Evolutionary conservation across 2,329 filamentous ascomycete genomes (phyloP).

Genomic region (Fusarium succisae): DNA sequence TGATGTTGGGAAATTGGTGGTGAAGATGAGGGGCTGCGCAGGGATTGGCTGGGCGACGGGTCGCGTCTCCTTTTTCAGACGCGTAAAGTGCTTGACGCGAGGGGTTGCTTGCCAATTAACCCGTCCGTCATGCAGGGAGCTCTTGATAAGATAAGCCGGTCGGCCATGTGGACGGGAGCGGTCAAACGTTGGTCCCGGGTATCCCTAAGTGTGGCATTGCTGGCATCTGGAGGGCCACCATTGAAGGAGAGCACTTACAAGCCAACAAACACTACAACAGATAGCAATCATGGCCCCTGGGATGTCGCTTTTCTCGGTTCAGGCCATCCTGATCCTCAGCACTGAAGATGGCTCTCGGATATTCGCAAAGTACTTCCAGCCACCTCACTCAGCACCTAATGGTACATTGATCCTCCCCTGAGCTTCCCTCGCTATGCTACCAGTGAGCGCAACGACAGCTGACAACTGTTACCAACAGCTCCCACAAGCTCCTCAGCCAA

Average conservation of each 20-base stretch:
- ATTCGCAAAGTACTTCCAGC: constrained; percentile 90
- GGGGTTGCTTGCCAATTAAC: background rate
- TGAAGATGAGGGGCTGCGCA: constrained; percentile 38
- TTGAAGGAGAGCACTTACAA: constrained; percentile 31
- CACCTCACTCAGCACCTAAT: constrained; percentile 61
- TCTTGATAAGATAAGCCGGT: constrained; percentile 2
- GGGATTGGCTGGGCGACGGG: constrained; percentile 40
- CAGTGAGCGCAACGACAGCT: constrained; percentile 41
- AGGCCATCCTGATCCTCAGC: constrained; percentile 81
- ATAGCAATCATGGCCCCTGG: constrained; percentile 70
- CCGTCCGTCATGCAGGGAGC: background rate
- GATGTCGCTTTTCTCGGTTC: constrained; percentile 80
- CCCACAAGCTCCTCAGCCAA: constrained; percentile 66
- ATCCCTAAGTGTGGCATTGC: constrained; percentile 37
- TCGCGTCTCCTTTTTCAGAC: constrained; percentile 42
- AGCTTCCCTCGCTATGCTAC: constrained; percentile 24
- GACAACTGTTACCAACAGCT: constrained; percentile 39
- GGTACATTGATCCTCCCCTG: constrained; percentile 42
- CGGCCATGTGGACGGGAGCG: constrained; percentile 29
- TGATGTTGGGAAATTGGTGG: constrained; percentile 37
- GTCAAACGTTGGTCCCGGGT: constrained; percentile 46
- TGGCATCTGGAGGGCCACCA: constrained; percentile 45
- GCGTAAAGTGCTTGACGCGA: constrained; percentile 55
- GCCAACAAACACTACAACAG: constrained; percentile 28
- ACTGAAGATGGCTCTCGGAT: constrained; percentile 91